A percentile compares a stretch with the other conserved stretches of the same genome.
These are phyloP conservation scores for Candida lessepsii DNA, from an alignment of 805 yeast species.

Conservation along the genomic window DNA sequence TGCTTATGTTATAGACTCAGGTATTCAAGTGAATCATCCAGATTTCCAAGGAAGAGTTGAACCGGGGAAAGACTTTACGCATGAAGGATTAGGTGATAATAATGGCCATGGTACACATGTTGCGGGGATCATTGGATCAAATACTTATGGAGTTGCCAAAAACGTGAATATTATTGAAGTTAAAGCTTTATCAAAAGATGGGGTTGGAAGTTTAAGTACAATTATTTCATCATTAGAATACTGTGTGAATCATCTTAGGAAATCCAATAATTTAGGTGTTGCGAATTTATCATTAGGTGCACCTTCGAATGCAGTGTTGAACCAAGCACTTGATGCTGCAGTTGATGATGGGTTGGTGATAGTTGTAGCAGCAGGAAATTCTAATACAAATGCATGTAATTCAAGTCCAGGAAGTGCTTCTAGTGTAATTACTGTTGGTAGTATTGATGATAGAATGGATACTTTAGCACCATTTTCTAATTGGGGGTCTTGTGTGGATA, in stretches of 20 bases:
- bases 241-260: constrained; percentile 57
- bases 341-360: constrained; percentile 66
- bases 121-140: constrained; percentile 54
- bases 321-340: constrained; percentile 77
- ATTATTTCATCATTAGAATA: constrained; percentile 67
- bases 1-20: constrained; percentile 85
- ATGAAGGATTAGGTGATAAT: constrained; percentile 52
- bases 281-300: constrained; percentile 85
- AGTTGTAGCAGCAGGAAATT: constrained; percentile 87
- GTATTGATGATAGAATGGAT: constrained; percentile 75
- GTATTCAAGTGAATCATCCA: constrained; percentile 59
- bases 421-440: constrained; percentile 79
- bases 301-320: constrained; percentile 59
- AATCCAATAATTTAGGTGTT: constrained; percentile 45
- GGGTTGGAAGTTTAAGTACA: constrained; percentile 68
- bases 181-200: constrained; percentile 66
- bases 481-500: constrained; percentile 89
- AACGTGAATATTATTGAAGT: constrained; percentile 62
- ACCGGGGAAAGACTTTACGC: constrained; percentile 61
- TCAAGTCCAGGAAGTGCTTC: constrained; percentile 85
- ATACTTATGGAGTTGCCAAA: constrained; percentile 54
- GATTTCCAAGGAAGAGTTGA: constrained; percentile 64
- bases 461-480: constrained; percentile 77
- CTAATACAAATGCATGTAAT: constrained; percentile 71
- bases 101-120: constrained; percentile 61